A percentile compares a stretch with the other conserved stretches of the same genome.
phyloP scores from a whole-genome alignment of 1,139 yeast species.

The Saccharomyces hybrid region DNA sequence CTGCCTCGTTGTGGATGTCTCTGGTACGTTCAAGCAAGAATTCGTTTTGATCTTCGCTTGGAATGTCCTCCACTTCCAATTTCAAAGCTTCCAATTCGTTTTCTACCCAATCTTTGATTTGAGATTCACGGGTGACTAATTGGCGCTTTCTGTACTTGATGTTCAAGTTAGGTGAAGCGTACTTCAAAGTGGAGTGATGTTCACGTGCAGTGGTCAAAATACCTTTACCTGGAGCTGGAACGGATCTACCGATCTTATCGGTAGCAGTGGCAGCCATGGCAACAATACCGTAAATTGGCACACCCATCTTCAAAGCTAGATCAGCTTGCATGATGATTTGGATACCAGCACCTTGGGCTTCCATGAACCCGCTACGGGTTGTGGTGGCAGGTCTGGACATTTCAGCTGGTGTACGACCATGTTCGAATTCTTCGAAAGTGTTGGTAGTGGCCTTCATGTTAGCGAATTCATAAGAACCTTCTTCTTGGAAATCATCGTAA shows the following conservation, averaged over 20 bases:
- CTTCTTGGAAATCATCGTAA: slow-evolving; percentile 98
- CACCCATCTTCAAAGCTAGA: slow-evolving; percentile 95
- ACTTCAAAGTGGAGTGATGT: slow-evolving; percentile 74
- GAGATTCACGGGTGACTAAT: slow-evolving; percentile 66
- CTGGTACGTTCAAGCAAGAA: slow-evolving; percentile 79
- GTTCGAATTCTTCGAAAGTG: slow-evolving; percentile 75
- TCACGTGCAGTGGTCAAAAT: slow-evolving; percentile 96
- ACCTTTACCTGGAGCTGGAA: slow-evolving; percentile 99
- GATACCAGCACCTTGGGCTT: slow-evolving; percentile 98
- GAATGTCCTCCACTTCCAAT: slow-evolving; percentile 58
- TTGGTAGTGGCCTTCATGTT: slow-evolving; percentile 98
- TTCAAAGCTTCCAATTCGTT: slow-evolving; percentile 64
- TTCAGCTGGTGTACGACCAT: slow-evolving; percentile 96
- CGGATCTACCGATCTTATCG: slow-evolving; percentile 97
- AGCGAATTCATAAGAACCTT: slow-evolving; percentile 95
- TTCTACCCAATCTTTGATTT: slow-evolving; percentile 80
- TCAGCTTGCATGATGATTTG: slow-evolving; percentile 94
- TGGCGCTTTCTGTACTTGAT: slow-evolving; percentile 93
- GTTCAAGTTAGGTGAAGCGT: slow-evolving; percentile 73
- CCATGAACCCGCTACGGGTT: slow-evolving; percentile 96
- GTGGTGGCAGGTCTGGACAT: slow-evolving; percentile 99
- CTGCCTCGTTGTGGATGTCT: slow-evolving; percentile 79
- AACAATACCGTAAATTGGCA: slow-evolving; percentile 92
- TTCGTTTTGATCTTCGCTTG: slow-evolving; percentile 38
- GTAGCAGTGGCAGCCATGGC: slow-evolving; percentile 95